phyloP scores from a whole-genome alignment of 495 filamentous ascomycete genomes.

The Talaromyces nanjingensis region DNA sequence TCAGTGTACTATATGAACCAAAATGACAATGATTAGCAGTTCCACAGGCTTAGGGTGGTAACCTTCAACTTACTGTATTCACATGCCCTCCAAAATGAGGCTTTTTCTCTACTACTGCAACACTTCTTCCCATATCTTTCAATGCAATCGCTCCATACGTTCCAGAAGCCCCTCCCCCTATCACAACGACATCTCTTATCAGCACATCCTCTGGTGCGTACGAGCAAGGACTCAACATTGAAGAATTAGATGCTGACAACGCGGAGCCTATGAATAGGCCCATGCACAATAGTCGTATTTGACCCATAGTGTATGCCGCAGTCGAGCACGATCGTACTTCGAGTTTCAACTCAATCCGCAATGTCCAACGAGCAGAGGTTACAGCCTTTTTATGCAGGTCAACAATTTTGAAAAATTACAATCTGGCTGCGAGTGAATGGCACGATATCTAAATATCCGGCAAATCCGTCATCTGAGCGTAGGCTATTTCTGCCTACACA shows the following conservation, averaged over 20 bases:
- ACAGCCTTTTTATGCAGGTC: neutral
- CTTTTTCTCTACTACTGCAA: slow-evolving; percentile 32
- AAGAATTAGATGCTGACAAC: neutral
- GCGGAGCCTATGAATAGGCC: neutral
- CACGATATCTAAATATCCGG: neutral
- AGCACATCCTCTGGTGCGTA: neutral
- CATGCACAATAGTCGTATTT: neutral
- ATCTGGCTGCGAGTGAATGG: neutral
- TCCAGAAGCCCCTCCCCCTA: slow-evolving; percentile 14
- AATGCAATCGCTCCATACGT: slow-evolving; percentile 31
- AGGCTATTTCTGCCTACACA: neutral
- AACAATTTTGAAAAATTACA: too few species aligned
- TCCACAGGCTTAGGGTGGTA: neutral
- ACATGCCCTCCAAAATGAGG: slow-evolving; percentile 32
- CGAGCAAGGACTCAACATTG: neutral
- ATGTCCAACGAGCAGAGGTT: neutral
- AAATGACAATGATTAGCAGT: neutral
- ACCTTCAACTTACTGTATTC: slow-evolving; percentile 18
- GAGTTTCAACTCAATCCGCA: neutral
- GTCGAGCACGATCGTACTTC: neutral
- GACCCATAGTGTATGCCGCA: neutral
- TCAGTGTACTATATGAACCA: slow-evolving; percentile 19
- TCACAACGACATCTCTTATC: neutral
- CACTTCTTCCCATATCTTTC: slow-evolving; percentile 20
- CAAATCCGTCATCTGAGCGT: neutral